These are phyloP conservation scores for Lenzites betulinus DNA, from an alignment of 768 basidiomycete genomes.

Conservation along the genomic window DNA sequence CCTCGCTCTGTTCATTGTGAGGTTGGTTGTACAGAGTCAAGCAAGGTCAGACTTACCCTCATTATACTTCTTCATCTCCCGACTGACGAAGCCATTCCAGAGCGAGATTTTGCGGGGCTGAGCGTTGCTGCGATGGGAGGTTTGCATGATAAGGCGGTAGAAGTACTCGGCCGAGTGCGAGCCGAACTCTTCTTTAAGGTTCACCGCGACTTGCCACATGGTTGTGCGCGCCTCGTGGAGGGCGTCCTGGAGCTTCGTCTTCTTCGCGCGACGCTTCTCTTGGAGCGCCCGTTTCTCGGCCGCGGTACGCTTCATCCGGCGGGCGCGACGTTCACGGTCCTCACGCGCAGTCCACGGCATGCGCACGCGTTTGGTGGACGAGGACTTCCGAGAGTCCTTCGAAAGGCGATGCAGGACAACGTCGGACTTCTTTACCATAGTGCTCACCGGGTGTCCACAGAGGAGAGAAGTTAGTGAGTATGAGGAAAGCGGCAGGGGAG, in stretches of 20 bases:
- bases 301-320: not conserved
- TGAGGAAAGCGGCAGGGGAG: not conserved
- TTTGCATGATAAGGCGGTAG: conserved; percentile 1
- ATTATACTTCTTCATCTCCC: not conserved
- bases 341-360: not conserved
- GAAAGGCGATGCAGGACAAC: not conserved
- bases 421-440: not conserved
- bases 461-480: not conserved
- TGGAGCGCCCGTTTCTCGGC: not conserved
- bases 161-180: not conserved
- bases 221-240: not conserved
- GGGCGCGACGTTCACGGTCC: not conserved
- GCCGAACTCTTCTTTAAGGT: not conserved
- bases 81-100: not conserved
- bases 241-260: not conserved
- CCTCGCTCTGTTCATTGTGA: not conserved
- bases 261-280: not conserved
- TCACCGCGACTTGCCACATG: not conserved
- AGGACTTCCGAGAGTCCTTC: not conserved
- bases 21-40: no score
- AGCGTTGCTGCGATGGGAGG: not conserved
- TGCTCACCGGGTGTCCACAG: not conserved
- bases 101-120: not conserved
- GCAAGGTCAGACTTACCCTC: not conserved
- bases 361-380: not conserved